phyloP scores from a whole-genome alignment of 148 eudicot genomes.

The Diospyros kaki region DNA sequence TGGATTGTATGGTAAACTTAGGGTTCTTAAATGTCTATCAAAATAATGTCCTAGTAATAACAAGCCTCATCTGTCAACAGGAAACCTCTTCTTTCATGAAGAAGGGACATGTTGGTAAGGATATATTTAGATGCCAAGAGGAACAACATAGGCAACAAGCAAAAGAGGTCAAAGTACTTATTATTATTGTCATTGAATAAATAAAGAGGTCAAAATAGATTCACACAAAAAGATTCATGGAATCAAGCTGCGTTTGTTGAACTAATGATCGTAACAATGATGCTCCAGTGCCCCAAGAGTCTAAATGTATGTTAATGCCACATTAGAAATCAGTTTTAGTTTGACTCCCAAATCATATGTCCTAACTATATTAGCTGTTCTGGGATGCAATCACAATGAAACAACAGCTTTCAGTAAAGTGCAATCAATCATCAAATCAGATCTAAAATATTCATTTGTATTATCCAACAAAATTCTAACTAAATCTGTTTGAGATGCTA shows the following conservation, averaged over 20 bases:
- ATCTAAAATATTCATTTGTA: no score
- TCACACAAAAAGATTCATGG: background rate
- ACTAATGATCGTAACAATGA: background rate
- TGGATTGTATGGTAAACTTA: no score
- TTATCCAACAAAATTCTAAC: no score
- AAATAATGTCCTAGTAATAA: background rate
- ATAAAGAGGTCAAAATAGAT: background rate
- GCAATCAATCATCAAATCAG: no score
- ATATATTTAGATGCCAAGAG: no score
- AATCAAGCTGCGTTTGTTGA: background rate
- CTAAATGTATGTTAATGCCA: background rate
- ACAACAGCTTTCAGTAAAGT: no score
- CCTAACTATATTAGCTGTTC: background rate
- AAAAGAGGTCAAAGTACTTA: no score
- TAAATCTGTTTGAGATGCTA: no score
- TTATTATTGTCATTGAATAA: background rate
- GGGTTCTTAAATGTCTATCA: background rate
- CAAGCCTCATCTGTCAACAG: background rate
- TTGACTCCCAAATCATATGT: background rate
- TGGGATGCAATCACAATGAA: slow-evolving; percentile 22
- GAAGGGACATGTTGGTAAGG: background rate
- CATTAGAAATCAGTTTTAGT: background rate
- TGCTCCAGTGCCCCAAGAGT: background rate
- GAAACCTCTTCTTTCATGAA: background rate
- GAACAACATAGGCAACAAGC: no score